Conservation (phyloP, 192 early-diverging fungal genomes). For the Backusella tuberculispora region DNA sequence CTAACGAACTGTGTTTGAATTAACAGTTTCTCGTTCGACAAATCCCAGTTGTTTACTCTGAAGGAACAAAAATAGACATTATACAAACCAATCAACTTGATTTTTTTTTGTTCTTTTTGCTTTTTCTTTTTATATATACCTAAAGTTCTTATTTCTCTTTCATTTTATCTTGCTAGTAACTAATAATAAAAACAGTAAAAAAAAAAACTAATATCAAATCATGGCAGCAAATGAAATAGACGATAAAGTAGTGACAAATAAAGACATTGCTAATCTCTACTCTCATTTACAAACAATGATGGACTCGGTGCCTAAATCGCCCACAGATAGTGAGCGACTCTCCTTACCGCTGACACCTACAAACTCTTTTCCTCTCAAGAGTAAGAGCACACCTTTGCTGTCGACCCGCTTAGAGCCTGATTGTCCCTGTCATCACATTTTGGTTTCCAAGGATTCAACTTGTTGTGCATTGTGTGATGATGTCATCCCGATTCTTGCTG, state of each 20-base stretch:
- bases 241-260: constrained; percentile 40
- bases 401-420: constrained; percentile 35
- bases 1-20: background rate
- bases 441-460: constrained; percentile 27
- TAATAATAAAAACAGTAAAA: background rate
- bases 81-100: background rate
- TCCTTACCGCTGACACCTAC: constrained; percentile 21
- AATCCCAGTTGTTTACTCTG: background rate
- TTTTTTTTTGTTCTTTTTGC: background rate
- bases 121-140: background rate
- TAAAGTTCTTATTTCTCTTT: background rate
- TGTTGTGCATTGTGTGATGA: constrained; percentile 39
- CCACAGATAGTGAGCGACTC: constrained; percentile 7
- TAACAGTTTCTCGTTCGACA: background rate
- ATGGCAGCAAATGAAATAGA: constrained; percentile 6
- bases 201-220: background rate
- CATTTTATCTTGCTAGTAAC: background rate
- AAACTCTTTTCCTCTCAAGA: constrained; percentile 8
- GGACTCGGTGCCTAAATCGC: constrained; percentile 42
- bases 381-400: background rate
- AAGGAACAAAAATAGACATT: constrained; percentile 7
- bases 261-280: constrained; percentile 57
- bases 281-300: constrained; percentile 58
- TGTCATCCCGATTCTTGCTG: constrained; percentile 29
- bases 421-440: constrained; percentile 38